phyloP scores from a whole-genome alignment of 345 rosid genomes.

The Corymbia maculata region DNA sequence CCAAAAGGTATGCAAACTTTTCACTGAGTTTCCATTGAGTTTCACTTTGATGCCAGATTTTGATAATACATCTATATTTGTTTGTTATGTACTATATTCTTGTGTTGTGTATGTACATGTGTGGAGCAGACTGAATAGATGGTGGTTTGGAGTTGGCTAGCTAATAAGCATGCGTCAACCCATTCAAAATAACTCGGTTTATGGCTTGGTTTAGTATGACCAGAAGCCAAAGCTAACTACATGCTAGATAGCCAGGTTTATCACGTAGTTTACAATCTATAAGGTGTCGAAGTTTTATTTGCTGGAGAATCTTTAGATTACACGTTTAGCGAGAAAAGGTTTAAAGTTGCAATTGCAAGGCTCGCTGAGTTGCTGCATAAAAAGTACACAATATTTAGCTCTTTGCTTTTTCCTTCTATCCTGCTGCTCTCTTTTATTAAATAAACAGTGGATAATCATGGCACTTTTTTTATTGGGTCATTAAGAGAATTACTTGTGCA shows the following conservation, averaged over 20 bases:
- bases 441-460: background rate
- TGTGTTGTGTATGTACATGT: background rate
- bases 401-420: background rate
- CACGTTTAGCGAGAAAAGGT: background rate
- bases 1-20: background rate
- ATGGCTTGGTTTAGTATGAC: background rate
- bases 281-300: background rate
- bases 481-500: background rate
- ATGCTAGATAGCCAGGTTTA: background rate
- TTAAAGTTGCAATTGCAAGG: background rate
- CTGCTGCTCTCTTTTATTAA: background rate
- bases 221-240: background rate
- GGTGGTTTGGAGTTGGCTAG: background rate
- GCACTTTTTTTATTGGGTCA: background rate
- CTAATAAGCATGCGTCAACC: background rate
- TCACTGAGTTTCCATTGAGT: background rate
- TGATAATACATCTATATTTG: background rate
- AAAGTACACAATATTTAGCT: background rate
- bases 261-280: background rate
- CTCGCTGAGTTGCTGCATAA: background rate
- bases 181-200: background rate
- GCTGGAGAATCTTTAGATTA: background rate
- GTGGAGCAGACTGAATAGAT: background rate
- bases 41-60: background rate
- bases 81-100: background rate